Percentiles rank a stretch among this genome's conserved stretches.
Evolutionary conservation across 495 filamentous ascomycete species (phyloP).

Genomic region (Acidiella bohemica): DNA sequence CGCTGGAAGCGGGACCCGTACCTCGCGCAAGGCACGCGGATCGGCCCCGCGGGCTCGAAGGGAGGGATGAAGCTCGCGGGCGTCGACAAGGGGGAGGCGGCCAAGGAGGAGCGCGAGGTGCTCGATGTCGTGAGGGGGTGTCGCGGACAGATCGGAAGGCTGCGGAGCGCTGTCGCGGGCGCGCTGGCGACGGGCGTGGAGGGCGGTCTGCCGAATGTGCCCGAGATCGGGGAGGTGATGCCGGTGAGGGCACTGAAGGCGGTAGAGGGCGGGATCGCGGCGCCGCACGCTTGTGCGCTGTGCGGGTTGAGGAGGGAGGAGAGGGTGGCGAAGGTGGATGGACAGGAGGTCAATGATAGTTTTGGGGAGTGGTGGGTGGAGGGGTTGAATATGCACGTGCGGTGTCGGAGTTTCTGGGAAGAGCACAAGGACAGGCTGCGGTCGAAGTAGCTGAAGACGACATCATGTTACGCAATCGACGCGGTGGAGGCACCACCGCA

Average conservation of each 20-base stretch:
- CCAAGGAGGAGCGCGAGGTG: constrained; percentile 77
- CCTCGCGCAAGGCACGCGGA: constrained; percentile 78
- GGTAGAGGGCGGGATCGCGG: constrained; percentile 49
- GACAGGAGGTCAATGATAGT: constrained; percentile 66
- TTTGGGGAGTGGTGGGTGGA: constrained; percentile 96
- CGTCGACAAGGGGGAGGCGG: constrained; percentile 62
- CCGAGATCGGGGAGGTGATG: constrained; percentile 52
- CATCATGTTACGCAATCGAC: too few relatives aligned
- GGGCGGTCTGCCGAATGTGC: constrained; percentile 34
- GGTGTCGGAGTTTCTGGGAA: constrained; percentile 76
- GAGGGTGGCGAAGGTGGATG: constrained; percentile 59
- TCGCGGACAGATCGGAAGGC: constrained; percentile 50
- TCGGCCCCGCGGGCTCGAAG: constrained; percentile 52
- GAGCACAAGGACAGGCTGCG: constrained; percentile 51
- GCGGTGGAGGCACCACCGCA: too few relatives aligned
- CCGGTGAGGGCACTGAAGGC: constrained; percentile 43
- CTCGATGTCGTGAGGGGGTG: constrained; percentile 63
- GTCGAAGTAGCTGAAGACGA: too few relatives aligned
- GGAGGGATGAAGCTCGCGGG: constrained; percentile 82
- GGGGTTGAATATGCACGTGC: constrained; percentile 52
- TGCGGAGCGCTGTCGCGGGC: constrained; percentile 45
- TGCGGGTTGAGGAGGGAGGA: constrained; percentile 84
- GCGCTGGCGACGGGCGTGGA: constrained; percentile 16
- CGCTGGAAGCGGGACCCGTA: constrained; percentile 82
- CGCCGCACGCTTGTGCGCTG: constrained; percentile 65